phyloP scores from a whole-genome alignment of 176 grass and related monocot species.

The Carex pumila region DNA sequence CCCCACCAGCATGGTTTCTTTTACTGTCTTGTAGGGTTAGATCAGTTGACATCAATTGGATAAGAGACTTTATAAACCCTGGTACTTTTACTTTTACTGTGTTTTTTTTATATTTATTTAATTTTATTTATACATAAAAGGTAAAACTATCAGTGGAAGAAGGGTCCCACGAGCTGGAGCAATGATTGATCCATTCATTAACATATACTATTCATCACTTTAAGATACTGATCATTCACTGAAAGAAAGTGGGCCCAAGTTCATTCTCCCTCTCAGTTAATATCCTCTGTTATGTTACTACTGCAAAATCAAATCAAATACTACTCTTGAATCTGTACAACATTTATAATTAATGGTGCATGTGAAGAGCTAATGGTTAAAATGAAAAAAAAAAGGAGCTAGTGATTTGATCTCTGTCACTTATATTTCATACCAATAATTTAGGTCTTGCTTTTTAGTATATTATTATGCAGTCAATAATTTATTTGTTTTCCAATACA shows the following conservation, averaged over 20 bases:
- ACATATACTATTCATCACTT: constrained; percentile 51
- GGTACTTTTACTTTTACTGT: neutral
- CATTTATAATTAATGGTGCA: neutral
- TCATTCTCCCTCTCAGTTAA: neutral
- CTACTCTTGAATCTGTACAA: neutral
- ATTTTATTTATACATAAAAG: constrained; percentile 10
- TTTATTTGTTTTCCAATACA: neutral
- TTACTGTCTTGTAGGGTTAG: neutral
- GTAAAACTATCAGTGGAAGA: constrained; percentile 34
- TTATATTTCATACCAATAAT: neutral
- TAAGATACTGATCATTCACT: constrained; percentile 42
- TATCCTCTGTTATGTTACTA: constrained; percentile 1
- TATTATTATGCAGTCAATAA: neutral
- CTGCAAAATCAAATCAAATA: neutral
- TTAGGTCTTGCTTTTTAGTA: neutral
- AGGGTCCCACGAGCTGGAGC: constrained; percentile 38
- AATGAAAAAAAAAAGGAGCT: no score
- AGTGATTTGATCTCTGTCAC: neutral
- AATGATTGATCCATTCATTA: constrained; percentile 85
- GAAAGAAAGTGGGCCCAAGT: constrained; percentile 24
- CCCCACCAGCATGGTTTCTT: neutral
- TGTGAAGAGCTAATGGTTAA: neutral
- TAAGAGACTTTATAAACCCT: neutral
- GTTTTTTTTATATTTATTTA: neutral
- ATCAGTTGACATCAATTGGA: neutral